Base-by-base conservation (phyloP, 441 rosid genomes). In the Pelargonium citronellum region DNA sequence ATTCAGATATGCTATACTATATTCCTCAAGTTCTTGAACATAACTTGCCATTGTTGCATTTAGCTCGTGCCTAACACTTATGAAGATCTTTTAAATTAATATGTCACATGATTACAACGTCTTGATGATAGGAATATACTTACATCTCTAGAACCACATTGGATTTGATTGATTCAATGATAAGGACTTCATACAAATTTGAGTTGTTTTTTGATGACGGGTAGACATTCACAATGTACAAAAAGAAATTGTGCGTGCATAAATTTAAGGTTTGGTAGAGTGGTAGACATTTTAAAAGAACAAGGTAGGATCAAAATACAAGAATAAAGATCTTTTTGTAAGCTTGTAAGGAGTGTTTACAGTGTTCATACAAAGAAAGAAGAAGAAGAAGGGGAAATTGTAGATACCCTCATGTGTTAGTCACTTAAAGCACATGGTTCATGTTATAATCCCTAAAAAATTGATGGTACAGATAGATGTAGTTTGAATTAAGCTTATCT, bases 151-250 rank as follows among this genome's bases (percentile, higher is more conserved):
- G 34, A 30, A 30, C 58, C 3, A 19, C 61, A 16, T 16, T 55
- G 17, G 10, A 15, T 15, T n/a, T 15, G 19, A 55, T 55, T 37
- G 20, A 16, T 55, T 20, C 61, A 7, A 55, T 16, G 19, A 55
- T 55, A 55, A 51, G 8, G 7, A 55, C 61, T 55, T 55, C 61
- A 55, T 16, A 55, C 19, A 55, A 55, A 55, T 55, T 55, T 55
- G 7, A 55, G 11, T 55, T 55, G 20, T 55, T 55, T 55, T 51
- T 15, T n/a, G 22, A 55, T 55, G 61, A 55, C 7, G 17, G 61
- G 8, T 55, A 55, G 61, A 55, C 61, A 55, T 55, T 55, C 19
- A 55, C 22, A 55, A 8, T 55, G 9, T 16, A 19, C 10, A 7
- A 19, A 16, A 55, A 8, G 61, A 55, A 55, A n/a, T 55, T 16